Evolutionary conservation across 2,329 filamentous ascomycete species (phyloP), one percentile per base, ranked within the genome.

Genomic region (Raffaelea arxii): DNA sequence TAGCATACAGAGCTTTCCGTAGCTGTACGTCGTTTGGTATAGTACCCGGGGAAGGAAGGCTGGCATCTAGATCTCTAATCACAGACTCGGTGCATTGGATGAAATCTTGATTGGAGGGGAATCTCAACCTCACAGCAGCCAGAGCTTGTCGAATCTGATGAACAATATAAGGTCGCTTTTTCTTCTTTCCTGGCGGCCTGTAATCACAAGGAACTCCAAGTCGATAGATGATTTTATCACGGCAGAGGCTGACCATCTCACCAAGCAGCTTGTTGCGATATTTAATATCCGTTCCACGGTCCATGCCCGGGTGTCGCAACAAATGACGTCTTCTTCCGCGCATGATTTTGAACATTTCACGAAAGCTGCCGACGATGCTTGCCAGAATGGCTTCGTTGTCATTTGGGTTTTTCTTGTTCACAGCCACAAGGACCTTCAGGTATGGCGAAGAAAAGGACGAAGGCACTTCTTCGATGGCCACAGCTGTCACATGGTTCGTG

Each of bases 401-500:
- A 0, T 3, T 2, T 6, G 30, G 23, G 2, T 14, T 1, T 16
- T 18, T 6, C 27, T 42, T 44, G 37, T 49, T 49, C 24, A 49
- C 32, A 21, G 48, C 44, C 4, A 49, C 48, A 21, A 47, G 19
- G 23, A 49, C 44, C 12, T 21, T 24, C 18, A 30, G 21, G 2
- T 30, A 30, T 30, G 27, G 9, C 16, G 27, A 11, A 2, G 22
- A 6, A 16, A 24, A 14, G 18, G 23, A 24, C n/a, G 11, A 6
- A 3, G 23, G 5, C 22, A 21, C 11, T 19, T 38, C 27, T 10
- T 44, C 44, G 3, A 47, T 25, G 12, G 37, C 41, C 2, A 49
- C 48, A 6, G 44, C 48, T 4, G 44, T 39, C 23, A 49, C 36
- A 16, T 49, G 44, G 14, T 39, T 9, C 3, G 41, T 24, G 10